Base-by-base conservation (phyloP, 2,329 filamentous ascomycete genomes). In the Aureobasidium sp. region DNA sequence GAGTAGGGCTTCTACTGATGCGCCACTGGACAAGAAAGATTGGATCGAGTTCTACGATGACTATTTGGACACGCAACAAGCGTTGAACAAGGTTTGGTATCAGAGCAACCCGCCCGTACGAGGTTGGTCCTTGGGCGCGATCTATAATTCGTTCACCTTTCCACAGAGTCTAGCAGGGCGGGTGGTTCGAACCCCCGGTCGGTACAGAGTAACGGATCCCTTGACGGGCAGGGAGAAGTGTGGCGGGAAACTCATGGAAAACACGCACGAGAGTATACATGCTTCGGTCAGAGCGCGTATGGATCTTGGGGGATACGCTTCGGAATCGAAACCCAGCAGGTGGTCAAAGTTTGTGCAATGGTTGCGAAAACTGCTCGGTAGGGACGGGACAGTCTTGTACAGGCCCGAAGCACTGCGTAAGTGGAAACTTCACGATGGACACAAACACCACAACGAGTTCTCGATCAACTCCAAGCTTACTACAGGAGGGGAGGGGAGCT, bases 21-120 rank as follows among this genome's bases (percentile, higher is more conserved):
- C 16, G n/a, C 25, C 42, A 27, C 48, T 52, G 37, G 44, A 62
- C 10, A 44, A 30, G 15, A 55, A 62, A 25, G 68, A 73, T 57
- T 73, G 71, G 71, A 72, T 74, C 48, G 64, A 69, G 34, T 74
- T 74, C 59, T 71, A 74, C 59, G 67, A 70, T 30, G 66, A 70
- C 9, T 71, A 69, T 57, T 65, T 74, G 54, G 63, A 45, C 3
- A 44, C 62, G 16, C 59, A 65, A 42, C 59, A 62, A 30, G 49
- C 36, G 15, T 30, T 64, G 25, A 63, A 66, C 44, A 44, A 68
- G 59, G 64, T 67, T 11, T 68, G 67, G 34, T 67, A 68, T 15
- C 63, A 65, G 21, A 59, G 64, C 21, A 68, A 67, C 57, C 63
- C 32, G 32, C 64, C 13, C 59, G 47, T 37, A 34, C 63, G 65